A percentile compares a stretch with the other conserved stretches of the same genome.
Conservation (phyloP, 2,329 filamentous ascomycete species). For the Pestalotiopsis sp. region DNA sequence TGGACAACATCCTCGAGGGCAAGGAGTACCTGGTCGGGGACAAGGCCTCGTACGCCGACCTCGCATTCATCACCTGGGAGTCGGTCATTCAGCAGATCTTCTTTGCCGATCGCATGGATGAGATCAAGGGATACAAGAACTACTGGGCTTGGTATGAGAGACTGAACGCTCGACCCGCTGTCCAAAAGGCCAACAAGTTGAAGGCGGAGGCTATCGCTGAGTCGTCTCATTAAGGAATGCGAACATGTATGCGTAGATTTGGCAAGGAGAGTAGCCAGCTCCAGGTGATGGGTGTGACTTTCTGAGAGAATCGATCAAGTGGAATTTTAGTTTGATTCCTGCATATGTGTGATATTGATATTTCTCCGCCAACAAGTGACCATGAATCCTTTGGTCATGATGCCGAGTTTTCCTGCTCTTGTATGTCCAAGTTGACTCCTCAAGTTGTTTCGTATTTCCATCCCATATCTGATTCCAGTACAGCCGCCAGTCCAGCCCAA, state of each 20-base stretch:
- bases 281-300: neutral
- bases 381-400: no score
- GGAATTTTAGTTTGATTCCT: neutral
- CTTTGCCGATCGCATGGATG: neutral
- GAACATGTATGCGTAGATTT: neutral
- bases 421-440: neutral
- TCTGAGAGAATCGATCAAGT: neutral
- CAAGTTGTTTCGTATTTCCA: neutral
- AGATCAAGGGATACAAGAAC: slow-evolving; percentile 32
- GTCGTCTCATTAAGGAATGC: neutral
- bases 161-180: slow-evolving; percentile 30
- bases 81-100: neutral
- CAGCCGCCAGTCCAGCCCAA: neutral
- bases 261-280: neutral
- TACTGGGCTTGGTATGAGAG: slow-evolving; percentile 36
- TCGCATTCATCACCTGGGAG: slow-evolving; percentile 34
- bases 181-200: slow-evolving; percentile 22
- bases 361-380: no score
- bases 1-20: slow-evolving; percentile 33
- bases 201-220: slow-evolving; percentile 7
- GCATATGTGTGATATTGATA: no score
- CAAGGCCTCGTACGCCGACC: slow-evolving; percentile 35
- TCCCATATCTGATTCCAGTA: neutral
- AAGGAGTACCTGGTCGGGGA: slow-evolving; percentile 37
- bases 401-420: no score